Evolutionary conservation across 2,329 filamentous ascomycete genomes (phyloP).

Genomic region (Penicillium sumatraense): DNA sequence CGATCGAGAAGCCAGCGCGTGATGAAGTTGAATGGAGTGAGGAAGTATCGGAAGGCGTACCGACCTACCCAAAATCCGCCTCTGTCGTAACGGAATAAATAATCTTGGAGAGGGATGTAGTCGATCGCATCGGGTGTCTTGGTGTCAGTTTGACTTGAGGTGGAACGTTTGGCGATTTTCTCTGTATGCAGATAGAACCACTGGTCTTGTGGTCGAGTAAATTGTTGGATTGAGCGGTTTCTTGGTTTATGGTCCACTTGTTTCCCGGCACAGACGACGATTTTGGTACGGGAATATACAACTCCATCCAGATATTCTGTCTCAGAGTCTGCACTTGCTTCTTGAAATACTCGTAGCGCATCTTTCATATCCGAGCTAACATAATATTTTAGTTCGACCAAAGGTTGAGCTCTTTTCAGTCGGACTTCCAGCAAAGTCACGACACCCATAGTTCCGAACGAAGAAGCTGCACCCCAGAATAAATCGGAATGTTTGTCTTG

Average conservation of each 20-base stretch:
- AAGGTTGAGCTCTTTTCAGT: constrained; percentile 58
- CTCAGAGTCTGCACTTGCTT: constrained; percentile 44
- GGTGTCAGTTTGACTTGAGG: constrained; percentile 2
- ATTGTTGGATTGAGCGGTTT: constrained; percentile 45
- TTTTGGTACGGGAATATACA: constrained; percentile 59
- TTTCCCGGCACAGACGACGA: constrained; percentile 65
- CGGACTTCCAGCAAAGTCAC: constrained; percentile 65
- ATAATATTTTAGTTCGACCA: constrained; percentile 67
- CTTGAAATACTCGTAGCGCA: constrained; percentile 54
- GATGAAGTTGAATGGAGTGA: constrained; percentile 62
- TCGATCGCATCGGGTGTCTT: constrained; percentile 17
- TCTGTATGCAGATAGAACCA: constrained; percentile 75
- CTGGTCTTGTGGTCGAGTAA: constrained; percentile 65
- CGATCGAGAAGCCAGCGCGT: constrained; percentile 64
- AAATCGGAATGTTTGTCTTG: constrained; percentile 56
- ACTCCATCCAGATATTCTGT: constrained; percentile 74
- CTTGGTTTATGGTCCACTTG: constrained; percentile 54
- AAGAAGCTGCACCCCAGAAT: constrained; percentile 63
- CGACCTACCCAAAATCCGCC: constrained; percentile 68
- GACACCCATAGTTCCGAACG: constrained; percentile 65
- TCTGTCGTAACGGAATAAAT: constrained; percentile 59
- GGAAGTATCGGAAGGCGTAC: constrained; percentile 66
- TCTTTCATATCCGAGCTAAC: constrained; percentile 56
- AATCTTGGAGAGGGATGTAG: constrained; percentile 40
- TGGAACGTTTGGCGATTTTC: constrained; percentile 1